A percentile compares a stretch with the other conserved stretches of the same genome.
Evolutionary conservation across 2,329 filamentous ascomycete species (phyloP).

Genomic region (Colletotrichum nymphaeae): DNA sequence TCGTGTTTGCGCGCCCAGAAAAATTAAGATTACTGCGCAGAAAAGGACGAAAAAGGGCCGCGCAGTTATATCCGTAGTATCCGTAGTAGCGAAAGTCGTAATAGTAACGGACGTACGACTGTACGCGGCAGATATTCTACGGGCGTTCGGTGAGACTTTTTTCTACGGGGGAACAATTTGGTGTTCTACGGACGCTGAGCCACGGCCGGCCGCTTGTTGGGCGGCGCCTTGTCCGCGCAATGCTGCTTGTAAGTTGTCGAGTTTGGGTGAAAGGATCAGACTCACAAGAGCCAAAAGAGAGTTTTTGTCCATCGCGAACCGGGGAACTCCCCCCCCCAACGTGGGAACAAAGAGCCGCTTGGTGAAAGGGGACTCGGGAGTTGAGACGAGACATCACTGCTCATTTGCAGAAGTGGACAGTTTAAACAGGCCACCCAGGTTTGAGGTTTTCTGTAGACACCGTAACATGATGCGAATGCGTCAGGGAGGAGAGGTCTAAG

Average conservation of each 20-base stretch:
- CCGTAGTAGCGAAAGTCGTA: no score
- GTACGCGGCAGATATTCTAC: neutral
- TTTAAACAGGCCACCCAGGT: neutral
- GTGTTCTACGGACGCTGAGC: neutral
- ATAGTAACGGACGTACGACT: neutral
- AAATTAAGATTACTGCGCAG: neutral
- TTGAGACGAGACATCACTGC: slow-evolving; percentile 2
- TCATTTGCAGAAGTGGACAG: neutral
- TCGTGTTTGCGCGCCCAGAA: no score
- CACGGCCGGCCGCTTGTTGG: neutral
- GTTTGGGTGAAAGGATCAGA: neutral
- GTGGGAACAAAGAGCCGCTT: slow-evolving; percentile 1
- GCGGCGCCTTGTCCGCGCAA: neutral
- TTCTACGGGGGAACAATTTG: neutral
- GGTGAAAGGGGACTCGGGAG: neutral
- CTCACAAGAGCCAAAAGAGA: neutral
- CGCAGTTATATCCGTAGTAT: neutral
- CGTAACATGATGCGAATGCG: neutral
- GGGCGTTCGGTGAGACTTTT: neutral
- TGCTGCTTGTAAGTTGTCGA: neutral
- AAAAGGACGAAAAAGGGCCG: neutral
- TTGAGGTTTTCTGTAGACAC: neutral
- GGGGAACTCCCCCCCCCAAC: neutral
- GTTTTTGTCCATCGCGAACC: neutral
- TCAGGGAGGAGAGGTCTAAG: neutral